Conservation (phyloP, 2,329 filamentous ascomycete species). For the Colletotrichum abscissum region DNA sequence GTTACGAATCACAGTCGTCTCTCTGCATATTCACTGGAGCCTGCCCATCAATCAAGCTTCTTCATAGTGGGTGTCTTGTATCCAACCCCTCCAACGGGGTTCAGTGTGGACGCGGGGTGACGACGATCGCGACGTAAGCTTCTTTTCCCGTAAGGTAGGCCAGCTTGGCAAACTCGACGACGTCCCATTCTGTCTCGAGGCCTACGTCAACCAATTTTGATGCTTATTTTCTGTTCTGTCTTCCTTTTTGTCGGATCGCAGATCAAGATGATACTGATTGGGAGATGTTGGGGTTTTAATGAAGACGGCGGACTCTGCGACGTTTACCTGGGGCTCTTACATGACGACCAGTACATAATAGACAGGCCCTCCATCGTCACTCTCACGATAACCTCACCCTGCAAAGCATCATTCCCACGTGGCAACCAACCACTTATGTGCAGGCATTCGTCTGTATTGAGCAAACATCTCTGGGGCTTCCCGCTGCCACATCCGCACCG, state of each 20-base stretch:
- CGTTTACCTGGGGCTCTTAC: too few species aligned
- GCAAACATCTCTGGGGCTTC: not conserved
- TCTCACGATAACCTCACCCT: constrained; percentile 7
- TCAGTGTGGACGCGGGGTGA: constrained; percentile 14
- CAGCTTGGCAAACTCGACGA: not conserved
- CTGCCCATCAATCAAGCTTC: constrained; percentile 25
- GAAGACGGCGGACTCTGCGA: too few species aligned
- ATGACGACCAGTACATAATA: not conserved
- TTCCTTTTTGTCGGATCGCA: not conserved
- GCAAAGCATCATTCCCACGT: not conserved
- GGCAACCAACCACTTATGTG: not conserved
- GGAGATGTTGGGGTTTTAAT: too few species aligned
- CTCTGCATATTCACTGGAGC: constrained; percentile 9
- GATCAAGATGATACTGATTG: too few species aligned
- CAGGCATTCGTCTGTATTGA: constrained; percentile 17
- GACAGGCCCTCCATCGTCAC: not conserved
- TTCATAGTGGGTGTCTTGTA: not conserved
- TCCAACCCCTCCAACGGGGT: too few species aligned
- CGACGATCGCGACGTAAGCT: constrained; percentile 34
- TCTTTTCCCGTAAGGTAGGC: not conserved
- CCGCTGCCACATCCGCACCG: not conserved
- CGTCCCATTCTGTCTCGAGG: not conserved
- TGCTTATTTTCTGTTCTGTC: not conserved
- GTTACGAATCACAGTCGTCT: constrained; percentile 27
- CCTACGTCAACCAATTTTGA: constrained; percentile 12